Percentiles rank a stretch among this genome's conserved stretches.
Conservation (phyloP, 768 basidiomycete species). For the Clitopilus hobsonii region DNA sequence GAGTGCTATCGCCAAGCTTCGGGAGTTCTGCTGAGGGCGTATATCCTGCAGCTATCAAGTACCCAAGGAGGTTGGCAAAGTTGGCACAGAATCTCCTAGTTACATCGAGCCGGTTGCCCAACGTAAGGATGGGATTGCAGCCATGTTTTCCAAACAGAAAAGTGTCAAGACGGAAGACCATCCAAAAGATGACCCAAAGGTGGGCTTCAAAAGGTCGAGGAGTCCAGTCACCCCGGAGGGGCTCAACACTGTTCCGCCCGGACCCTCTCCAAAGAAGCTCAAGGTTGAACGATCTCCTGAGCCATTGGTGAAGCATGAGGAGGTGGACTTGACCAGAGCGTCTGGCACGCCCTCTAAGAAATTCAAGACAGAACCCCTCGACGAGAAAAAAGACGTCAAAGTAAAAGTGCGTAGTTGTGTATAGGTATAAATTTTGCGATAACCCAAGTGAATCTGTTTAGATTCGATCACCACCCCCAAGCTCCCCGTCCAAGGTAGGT, state of each 20-base stretch:
- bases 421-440: neutral
- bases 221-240: neutral
- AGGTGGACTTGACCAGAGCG: neutral
- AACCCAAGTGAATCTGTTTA: neutral
- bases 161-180: neutral
- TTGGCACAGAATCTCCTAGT: slow-evolving; percentile 75
- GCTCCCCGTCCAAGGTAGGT: neutral
- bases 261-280: neutral
- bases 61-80: slow-evolving; percentile 86
- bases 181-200: neutral
- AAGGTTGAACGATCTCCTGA: neutral
- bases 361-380: neutral
- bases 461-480: neutral
- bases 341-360: neutral
- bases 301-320: neutral
- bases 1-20: slow-evolving; percentile 12
- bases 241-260: neutral
- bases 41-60: slow-evolving; percentile 66
- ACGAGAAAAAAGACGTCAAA: neutral
- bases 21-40: neutral
- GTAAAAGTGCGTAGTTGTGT: neutral
- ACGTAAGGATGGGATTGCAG: slow-evolving; percentile 83
- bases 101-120: slow-evolving; percentile 78
- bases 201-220: neutral
- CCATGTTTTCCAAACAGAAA: slow-evolving; percentile 71